Percentiles rank a stretch among this genome's conserved stretches.
Evolutionary conservation across 768 basidiomycete species (phyloP).

Genomic region (Phylloporus arenicola): DNA sequence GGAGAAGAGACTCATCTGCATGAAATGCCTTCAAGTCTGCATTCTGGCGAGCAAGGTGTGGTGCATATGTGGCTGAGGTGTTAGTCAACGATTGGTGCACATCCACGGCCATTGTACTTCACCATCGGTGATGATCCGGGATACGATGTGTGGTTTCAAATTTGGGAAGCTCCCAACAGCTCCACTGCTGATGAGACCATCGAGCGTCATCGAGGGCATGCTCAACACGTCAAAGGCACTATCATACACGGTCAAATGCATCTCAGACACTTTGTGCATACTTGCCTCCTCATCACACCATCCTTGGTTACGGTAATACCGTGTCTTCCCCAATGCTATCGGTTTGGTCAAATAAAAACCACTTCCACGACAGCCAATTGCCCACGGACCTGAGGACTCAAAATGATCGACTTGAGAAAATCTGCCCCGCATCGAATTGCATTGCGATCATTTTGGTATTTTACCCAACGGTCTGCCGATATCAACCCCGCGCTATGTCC

Average conservation of each 20-base stretch:
- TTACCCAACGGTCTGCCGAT: constrained; percentile 39
- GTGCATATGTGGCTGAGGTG: constrained; percentile 52
- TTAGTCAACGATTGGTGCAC: neutral
- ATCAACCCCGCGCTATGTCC: constrained; percentile 41
- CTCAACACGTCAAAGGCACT: constrained; percentile 77
- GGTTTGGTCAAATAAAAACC: neutral
- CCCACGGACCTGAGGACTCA: constrained; percentile 40
- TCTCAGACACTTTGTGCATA: neutral
- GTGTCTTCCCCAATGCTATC: constrained; percentile 38
- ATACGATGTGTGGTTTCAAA: constrained; percentile 47
- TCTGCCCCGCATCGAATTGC: constrained; percentile 33
- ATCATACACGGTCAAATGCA: neutral
- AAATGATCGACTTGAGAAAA: constrained; percentile 28
- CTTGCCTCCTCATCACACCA: constrained; percentile 42
- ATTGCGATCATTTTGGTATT: constrained; percentile 29
- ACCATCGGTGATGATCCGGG: constrained; percentile 72
- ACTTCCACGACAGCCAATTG: too few relatives aligned
- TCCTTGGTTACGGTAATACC: constrained; percentile 40
- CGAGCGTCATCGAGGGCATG: constrained; percentile 47
- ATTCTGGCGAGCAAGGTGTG: constrained; percentile 64
- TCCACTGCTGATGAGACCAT: constrained; percentile 44
- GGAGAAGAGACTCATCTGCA: constrained; percentile 67
- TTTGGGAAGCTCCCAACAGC: constrained; percentile 32
- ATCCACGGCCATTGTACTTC: constrained; percentile 8
- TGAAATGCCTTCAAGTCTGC: constrained; percentile 71